Evolutionary conservation across 495 filamentous ascomycete species (phyloP).

Genomic region (Amniculicola lignicola): DNA sequence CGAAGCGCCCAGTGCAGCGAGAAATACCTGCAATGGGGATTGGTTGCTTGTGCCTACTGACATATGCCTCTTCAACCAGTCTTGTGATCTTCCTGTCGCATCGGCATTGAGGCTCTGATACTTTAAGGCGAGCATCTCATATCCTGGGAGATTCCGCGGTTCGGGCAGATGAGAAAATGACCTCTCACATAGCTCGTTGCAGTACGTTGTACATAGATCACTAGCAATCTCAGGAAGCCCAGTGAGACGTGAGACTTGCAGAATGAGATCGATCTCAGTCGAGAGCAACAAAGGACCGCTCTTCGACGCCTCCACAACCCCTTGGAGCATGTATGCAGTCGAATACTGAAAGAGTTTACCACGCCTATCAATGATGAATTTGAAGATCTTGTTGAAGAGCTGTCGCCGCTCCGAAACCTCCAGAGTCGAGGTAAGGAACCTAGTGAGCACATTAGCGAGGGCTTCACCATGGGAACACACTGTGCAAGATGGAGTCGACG

Average conservation of each 20-base stretch:
- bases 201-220: slow-evolving; percentile 31
- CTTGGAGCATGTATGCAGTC: slow-evolving; percentile 37
- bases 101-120: neutral
- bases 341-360: slow-evolving; percentile 36
- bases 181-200: slow-evolving; percentile 16
- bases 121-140: neutral
- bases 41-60: neutral
- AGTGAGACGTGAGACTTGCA: slow-evolving; percentile 26
- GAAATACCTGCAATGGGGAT: slow-evolving; percentile 2
- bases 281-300: slow-evolving; percentile 1
- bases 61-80: neutral
- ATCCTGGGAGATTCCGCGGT: slow-evolving; percentile 10
- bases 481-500: slow-evolving; percentile 3
- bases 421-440: slow-evolving; percentile 4
- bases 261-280: slow-evolving; percentile 25
- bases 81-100: too few species aligned
- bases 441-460: slow-evolving; percentile 26
- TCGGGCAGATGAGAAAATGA: neutral
- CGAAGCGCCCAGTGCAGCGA: neutral
- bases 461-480: slow-evolving; percentile 37
- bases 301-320: slow-evolving; percentile 14
- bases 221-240: slow-evolving; percentile 37
- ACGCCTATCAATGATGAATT: slow-evolving; percentile 21
- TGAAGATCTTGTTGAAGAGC: slow-evolving; percentile 21
- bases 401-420: neutral